Evolutionary conservation across 345 rosid species (phyloP), one percentile per base, ranked within the genome.

Genomic region (Dovyalis caffra): DNA sequence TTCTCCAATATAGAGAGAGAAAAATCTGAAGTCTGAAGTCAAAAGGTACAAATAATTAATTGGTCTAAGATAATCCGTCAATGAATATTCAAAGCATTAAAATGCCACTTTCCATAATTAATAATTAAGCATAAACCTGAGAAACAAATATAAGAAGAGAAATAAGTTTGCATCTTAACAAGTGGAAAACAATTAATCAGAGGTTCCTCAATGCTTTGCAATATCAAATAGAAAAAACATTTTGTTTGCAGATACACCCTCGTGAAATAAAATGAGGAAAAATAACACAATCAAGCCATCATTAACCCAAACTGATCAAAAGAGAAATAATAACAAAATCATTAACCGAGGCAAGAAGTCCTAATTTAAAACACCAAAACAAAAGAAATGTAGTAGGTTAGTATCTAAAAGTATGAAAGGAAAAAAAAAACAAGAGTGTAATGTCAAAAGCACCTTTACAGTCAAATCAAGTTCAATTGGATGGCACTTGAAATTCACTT

Each of bases 21-120:
- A 60, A 65, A 62, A 60, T 34, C 72, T 74, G 73, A 29, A 58
- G 37, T 43, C 28, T n/a, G n/a, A n/a, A n/a, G n/a, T n/a, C n/a
- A n/a, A 3, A 47, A 25, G 57, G 51, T 21, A 58, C 35, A 69
- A 21, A 61, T 20, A 15, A 63, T 34, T 20, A 16, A 21, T 25
- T 49, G n/a, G 34, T 58, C 26, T 6, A 49, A 33, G 2, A 71
- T 18, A 62, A 62, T 15, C 66, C 33, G 29, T 18, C 66, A 62
- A 26, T 32, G 29, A 62, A 5, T 38, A 72, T 38, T 32, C 60
- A 9, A 23, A 1, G 3, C 1, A 18, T 25, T 6, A 71, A 31
- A n/a, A 16, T 21, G 10, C 10, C n/a, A n/a, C n/a, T n/a, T 35
- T 18, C 16, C 37, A 23, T 56, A 56, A 56, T 25, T 56, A 28